Evolutionary conservation across 2,329 filamentous ascomycete genomes (phyloP).

Genomic region (Paecilomyces sp.): DNA sequence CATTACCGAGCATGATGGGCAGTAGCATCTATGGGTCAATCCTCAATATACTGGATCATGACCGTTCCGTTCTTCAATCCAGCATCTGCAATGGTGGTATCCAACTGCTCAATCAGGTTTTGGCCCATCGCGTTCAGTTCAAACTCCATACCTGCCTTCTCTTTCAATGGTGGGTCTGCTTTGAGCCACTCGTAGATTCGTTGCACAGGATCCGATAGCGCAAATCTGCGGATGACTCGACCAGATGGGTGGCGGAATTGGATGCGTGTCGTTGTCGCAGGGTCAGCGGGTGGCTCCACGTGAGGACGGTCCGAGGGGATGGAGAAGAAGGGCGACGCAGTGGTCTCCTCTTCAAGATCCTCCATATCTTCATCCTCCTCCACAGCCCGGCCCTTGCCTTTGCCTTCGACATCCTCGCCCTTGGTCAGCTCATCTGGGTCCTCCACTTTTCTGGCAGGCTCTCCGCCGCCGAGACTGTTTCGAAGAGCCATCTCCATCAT

Average conservation of each 20-base stretch:
- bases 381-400: constrained; percentile 42
- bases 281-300: constrained; percentile 65
- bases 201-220: constrained; percentile 65
- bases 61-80: constrained; percentile 89
- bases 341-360: constrained; percentile 27
- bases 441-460: constrained; percentile 47
- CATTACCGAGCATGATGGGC: not conserved
- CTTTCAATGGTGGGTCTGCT: constrained; percentile 67
- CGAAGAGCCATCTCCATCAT: constrained; percentile 92
- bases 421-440: constrained; percentile 89
- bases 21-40: constrained; percentile 20
- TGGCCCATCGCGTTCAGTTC: constrained; percentile 83
- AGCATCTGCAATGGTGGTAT: constrained; percentile 68
- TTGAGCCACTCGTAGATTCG: constrained; percentile 97
- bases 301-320: constrained; percentile 72
- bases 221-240: constrained; percentile 81
- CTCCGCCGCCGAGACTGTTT: constrained; percentile 66
- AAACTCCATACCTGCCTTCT: constrained; percentile 70
- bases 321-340: constrained; percentile 48
- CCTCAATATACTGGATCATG: constrained; percentile 84
- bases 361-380: constrained; percentile 29
- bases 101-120: constrained; percentile 71
- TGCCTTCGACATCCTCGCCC: constrained; percentile 41
- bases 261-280: constrained; percentile 72
- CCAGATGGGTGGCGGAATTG: constrained; percentile 85